phyloP scores from a whole-genome alignment of 2,329 filamentous ascomycete genomes.

The Hypoxylon sp. region DNA sequence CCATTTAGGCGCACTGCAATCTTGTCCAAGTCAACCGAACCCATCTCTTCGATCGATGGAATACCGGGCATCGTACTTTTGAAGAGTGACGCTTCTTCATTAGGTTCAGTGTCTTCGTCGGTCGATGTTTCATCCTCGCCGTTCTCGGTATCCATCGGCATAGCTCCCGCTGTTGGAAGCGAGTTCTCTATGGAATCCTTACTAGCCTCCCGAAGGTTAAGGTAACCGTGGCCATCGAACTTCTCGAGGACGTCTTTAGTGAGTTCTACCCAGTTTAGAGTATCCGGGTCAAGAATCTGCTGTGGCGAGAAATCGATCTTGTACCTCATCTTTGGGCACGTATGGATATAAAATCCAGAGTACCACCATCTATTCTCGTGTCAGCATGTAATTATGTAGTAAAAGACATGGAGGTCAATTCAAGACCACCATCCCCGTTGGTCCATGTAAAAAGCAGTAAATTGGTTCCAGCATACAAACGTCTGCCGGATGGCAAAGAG shows the following conservation, averaged over 20 bases:
- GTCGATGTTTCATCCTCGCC: slow-evolving; percentile 4
- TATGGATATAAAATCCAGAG: slow-evolving; percentile 84
- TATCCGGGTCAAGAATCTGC: slow-evolving; percentile 77
- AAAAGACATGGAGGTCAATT: neutral
- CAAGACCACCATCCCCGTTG: neutral
- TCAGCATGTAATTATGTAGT: slow-evolving; percentile 5
- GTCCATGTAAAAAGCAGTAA: neutral
- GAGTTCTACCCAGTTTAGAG: slow-evolving; percentile 70
- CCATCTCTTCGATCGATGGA: slow-evolving; percentile 65
- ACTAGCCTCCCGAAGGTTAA: slow-evolving; percentile 57
- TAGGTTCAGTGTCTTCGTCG: slow-evolving; percentile 33
- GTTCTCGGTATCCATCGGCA: slow-evolving; percentile 28
- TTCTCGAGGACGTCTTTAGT: slow-evolving; percentile 63
- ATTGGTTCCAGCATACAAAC: neutral
- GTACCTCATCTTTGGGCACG: slow-evolving; percentile 85
- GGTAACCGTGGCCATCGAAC: slow-evolving; percentile 68
- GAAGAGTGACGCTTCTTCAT: slow-evolving; percentile 60
- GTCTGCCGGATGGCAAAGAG: neutral
- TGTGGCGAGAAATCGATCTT: slow-evolving; percentile 84
- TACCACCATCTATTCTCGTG: slow-evolving; percentile 73
- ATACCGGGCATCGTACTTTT: slow-evolving; percentile 75
- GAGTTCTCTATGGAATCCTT: slow-evolving; percentile 12
- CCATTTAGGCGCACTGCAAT: slow-evolving; percentile 65
- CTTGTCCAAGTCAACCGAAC: slow-evolving; percentile 66
- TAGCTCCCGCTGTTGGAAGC: slow-evolving; percentile 2